Evolutionary conservation across 2,329 filamentous ascomycete species (phyloP), one percentile per base, ranked within the genome.

Genomic region (Fusarium sarcochroum): DNA sequence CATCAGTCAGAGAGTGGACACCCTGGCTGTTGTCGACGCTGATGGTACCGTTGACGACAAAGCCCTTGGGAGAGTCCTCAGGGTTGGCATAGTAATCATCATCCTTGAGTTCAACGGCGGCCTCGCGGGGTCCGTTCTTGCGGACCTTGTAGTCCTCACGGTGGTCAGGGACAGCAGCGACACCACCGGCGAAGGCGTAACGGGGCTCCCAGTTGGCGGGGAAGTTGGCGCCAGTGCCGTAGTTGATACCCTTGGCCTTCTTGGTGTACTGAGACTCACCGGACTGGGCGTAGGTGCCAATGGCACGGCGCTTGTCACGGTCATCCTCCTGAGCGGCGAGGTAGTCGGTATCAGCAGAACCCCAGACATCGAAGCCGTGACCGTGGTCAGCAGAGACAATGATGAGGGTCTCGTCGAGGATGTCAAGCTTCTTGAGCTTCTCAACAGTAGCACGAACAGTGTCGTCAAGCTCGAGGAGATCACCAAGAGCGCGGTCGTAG

Each of bases 341-440:
- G 80, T 94, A 96, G 76, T 91, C 83, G 18, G 93, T 96, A 76
- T 97, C 93, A 47, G 93, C 92, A 67, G 86, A 90, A 66, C 93
- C 93, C 77, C 91, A 94, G 71, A 97, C 93, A 72, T 94, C 93
- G 77, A 97, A 97, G 56, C 93, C 93, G 81, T 97, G 93, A 41
- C 93, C 93, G 83, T 96, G 93, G 76, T 97, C 93, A n/a, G 93
- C 91, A 5, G 93, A 93, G 48, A 96, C 91, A 49, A 97, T 77
- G 68, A 97, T 85, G 5, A 95, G 87, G 1, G 93, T 97, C 64
- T 94, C 88, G 11, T 95, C 87, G 32, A 94, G 85, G 57, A 89
- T 85, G 59, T 86, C 86, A 8, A 93, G 83, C 32, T 85, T 80
- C 73, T 88, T 84, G 42, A 97, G 89, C 76, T 92, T 90, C 46